A percentile compares a stretch with the other conserved stretches of the same genome.
phyloP scores from a whole-genome alignment of 805 yeast species.

The Lachancea waltii region DNA sequence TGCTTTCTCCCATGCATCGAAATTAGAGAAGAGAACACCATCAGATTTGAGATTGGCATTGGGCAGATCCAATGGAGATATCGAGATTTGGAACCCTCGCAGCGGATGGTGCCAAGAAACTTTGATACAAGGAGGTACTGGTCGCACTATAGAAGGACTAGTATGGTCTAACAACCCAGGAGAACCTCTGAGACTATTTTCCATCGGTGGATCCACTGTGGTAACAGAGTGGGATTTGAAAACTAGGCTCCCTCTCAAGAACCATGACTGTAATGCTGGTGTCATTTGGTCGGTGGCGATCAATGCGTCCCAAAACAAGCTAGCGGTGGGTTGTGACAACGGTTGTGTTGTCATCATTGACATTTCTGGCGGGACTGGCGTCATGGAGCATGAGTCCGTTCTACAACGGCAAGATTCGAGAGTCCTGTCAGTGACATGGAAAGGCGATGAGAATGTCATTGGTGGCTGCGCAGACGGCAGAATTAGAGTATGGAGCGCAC shows the following conservation, averaged over 20 bases:
- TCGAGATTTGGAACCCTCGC: slow-evolving; percentile 92
- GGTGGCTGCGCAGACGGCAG: slow-evolving; percentile 97
- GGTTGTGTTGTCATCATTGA: slow-evolving; percentile 82
- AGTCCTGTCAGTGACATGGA: slow-evolving; percentile 75
- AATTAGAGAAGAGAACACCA: slow-evolving; percentile 39
- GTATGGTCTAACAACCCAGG: slow-evolving; percentile 60
- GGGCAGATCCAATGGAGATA: slow-evolving; percentile 90
- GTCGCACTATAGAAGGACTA: slow-evolving; percentile 81
- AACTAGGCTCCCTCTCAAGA: slow-evolving; percentile 63
- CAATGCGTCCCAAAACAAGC: slow-evolving; percentile 49
- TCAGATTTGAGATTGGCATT: slow-evolving; percentile 70
- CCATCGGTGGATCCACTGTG: slow-evolving; percentile 89
- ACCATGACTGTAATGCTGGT: slow-evolving; percentile 88
- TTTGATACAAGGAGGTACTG: slow-evolving; percentile 69
- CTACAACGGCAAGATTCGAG: slow-evolving; percentile 81
- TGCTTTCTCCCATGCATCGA: slow-evolving; percentile 63
- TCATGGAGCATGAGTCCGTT: slow-evolving; percentile 65
- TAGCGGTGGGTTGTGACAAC: slow-evolving; percentile 93
- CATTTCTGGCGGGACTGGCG: slow-evolving; percentile 82
- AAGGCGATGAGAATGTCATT: slow-evolving; percentile 52
- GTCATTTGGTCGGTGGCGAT: slow-evolving; percentile 84
- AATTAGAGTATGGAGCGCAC: slow-evolving; percentile 70
- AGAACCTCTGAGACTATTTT: slow-evolving; percentile 64
- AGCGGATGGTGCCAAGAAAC: slow-evolving; percentile 75
- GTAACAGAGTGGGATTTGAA: slow-evolving; percentile 88